A percentile compares a stretch with the other conserved stretches of the same genome.
phyloP scores from a whole-genome alignment of 129 eudicot genomes.

The Calendula officinalis region DNA sequence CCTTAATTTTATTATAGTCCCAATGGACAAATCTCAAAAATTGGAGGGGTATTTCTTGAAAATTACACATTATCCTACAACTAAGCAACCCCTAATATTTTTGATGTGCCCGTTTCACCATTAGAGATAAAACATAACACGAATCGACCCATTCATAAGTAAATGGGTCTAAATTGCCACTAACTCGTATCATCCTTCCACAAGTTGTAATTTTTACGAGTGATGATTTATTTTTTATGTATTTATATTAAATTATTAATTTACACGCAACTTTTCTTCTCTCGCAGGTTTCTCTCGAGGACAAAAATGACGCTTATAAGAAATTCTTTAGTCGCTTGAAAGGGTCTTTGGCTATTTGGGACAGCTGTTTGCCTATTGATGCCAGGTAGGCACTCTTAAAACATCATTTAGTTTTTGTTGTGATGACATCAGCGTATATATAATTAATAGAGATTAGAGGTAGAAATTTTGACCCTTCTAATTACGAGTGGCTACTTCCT shows the following conservation, averaged over 20 bases:
- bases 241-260: too few species aligned
- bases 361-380: slow-evolving; percentile 54
- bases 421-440: neutral
- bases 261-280: slow-evolving; percentile 2
- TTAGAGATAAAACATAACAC: neutral
- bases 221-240: too few species aligned
- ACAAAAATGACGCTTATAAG: slow-evolving; percentile 64
- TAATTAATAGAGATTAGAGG: neutral
- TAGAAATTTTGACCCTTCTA: too few species aligned
- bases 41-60: too few species aligned
- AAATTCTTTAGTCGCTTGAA: slow-evolving; percentile 68
- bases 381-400: slow-evolving; percentile 57
- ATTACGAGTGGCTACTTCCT: too few species aligned
- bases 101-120: too few species aligned
- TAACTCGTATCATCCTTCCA: slow-evolving; percentile 8
- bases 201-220: neutral
- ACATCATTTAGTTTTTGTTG: neutral
- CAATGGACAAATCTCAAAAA: too few species aligned
- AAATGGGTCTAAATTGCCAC: too few species aligned
- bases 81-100: too few species aligned
- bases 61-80: too few species aligned
- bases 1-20: too few species aligned
- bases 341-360: slow-evolving; percentile 75
- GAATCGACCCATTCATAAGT: too few species aligned
- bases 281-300: slow-evolving; percentile 63